Base-by-base conservation (phyloP, 192 early-diverging fungal species). In the Podila verticillata region DNA sequence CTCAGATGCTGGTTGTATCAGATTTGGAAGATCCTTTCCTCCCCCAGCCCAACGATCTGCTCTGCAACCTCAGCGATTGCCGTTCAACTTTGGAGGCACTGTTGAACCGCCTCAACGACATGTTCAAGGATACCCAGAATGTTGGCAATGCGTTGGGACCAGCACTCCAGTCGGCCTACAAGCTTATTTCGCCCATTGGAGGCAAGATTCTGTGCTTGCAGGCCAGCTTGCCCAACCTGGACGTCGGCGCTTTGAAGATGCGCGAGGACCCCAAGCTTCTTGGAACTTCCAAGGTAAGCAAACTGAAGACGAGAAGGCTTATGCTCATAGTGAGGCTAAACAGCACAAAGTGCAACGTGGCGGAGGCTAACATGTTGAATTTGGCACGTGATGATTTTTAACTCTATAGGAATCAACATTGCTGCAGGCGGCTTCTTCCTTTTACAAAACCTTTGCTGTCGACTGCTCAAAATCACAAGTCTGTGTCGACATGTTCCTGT, bases 391-490 rank as follows among this genome's bases (percentile, higher is more conserved):
- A 44, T 15, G 10, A n/a, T n/a, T 17, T 15, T 9, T 39, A 12
- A 9, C 36, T 39, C 2, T 12, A 54, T 54, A 54, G 51, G 97
- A 99, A 82, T 90, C 92, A 0, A 83, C 90, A 19, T 82, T 98
- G 61, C 78, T 98, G 35, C 91, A 96, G 65, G 89, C 96, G 22
- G 90, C 94, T n/a, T 91, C 87, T 31, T 82, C 84, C 1, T 99
- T 96, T 82, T 99, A 99, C 89, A 99, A 98, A 84, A 85, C 84
- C 7, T 87, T 97, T 81, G 96, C 96, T 8, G 94, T 97, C 3
- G 93, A 96, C 56, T 97, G 94, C 84, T 96, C 95, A 28, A 91
- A 92, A 34, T 86, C 91, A 17, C 97, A 99, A 83, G 89, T 99
- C 19, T 89, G 90, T 29, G 89, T 97, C 10, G 97, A 99, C 74